Conservation (phyloP, 2,329 filamentous ascomycete genomes). For the Lanzia echinophila region DNA sequence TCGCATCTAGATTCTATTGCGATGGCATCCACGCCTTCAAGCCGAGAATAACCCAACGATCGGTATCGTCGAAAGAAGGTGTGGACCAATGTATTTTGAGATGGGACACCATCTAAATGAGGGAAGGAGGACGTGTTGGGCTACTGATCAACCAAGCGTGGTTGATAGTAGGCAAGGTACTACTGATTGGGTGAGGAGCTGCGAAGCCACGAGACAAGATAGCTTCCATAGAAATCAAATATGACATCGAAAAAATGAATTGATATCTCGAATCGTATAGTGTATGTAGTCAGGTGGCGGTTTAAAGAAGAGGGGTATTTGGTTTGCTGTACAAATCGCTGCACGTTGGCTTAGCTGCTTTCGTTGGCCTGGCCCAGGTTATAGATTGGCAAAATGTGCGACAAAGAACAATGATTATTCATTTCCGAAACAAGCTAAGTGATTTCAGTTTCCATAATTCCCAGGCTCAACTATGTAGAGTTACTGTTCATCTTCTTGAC, state of each 20-base stretch:
- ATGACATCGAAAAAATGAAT: background rate
- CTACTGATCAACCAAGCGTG: conserved; percentile 8
- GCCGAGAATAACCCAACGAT: background rate
- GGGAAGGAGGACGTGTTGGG: background rate
- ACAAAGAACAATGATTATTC: background rate
- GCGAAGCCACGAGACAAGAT: background rate
- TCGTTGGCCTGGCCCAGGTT: background rate
- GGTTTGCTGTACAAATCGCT: too few species aligned
- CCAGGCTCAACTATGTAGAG: too few species aligned
- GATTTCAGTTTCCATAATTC: too few species aligned
- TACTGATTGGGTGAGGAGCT: background rate
- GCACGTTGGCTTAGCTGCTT: too few species aligned
- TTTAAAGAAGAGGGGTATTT: too few species aligned
- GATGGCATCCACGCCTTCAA: background rate
- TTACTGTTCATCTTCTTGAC: conserved; percentile 41
- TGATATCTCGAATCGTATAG: background rate
- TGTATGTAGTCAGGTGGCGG: too few species aligned
- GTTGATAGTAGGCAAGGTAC: too few species aligned
- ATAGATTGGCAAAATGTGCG: background rate
- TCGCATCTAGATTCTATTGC: conserved; percentile 1
- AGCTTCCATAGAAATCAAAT: conserved; percentile 9
- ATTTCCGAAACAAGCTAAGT: background rate
- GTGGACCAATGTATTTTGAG: conserved; percentile 8
- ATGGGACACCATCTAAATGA: background rate
- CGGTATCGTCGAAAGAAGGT: background rate